Evolutionary conservation across 441 rosid genomes (phyloP).

Genomic region (Theobroma grandiflorum): DNA sequence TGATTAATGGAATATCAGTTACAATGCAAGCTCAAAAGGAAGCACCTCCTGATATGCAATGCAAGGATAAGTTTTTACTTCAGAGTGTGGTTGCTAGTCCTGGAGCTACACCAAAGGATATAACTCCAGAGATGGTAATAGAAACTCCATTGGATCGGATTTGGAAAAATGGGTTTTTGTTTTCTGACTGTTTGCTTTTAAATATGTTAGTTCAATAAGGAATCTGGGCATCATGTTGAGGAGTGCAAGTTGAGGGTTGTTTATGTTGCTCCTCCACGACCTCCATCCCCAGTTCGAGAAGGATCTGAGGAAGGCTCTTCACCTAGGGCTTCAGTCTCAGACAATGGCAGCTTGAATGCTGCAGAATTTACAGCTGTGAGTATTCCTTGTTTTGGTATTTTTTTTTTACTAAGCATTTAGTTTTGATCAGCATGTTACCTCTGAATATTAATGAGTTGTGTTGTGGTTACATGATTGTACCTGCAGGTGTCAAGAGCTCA

Average conservation of each 20-base stretch:
- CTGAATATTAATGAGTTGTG: constrained; percentile 17
- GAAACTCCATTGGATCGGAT: constrained; percentile 15
- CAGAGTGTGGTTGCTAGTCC: constrained; percentile 60
- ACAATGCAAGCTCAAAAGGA: constrained; percentile 93
- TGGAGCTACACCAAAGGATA: constrained; percentile 62
- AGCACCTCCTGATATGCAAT: constrained; percentile 71
- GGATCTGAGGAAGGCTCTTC: constrained; percentile 90
- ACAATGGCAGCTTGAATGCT: constrained; percentile 53
- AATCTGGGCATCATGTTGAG: constrained; percentile 72
- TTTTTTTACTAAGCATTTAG: constrained; percentile 5
- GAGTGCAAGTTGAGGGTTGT: constrained; percentile 83
- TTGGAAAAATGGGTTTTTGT: neutral
- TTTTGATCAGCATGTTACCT: neutral
- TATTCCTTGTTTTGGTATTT: constrained; percentile 20
- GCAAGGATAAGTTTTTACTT: constrained; percentile 80
- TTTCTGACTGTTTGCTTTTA: neutral
- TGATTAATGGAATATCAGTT: constrained; percentile 43
- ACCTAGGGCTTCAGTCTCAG: constrained; percentile 73
- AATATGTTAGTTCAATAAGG: constrained; percentile 69
- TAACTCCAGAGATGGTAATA: constrained; percentile 70
- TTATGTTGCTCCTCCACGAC: constrained; percentile 80
- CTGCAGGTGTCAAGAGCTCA: constrained; percentile 59
- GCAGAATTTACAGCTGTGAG: constrained; percentile 49
- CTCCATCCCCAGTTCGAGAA: constrained; percentile 89
- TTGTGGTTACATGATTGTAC: constrained; percentile 15